Evolutionary conservation across 2,329 filamentous ascomycete species (phyloP).

Genomic region (Aspergillus clavatus): DNA sequence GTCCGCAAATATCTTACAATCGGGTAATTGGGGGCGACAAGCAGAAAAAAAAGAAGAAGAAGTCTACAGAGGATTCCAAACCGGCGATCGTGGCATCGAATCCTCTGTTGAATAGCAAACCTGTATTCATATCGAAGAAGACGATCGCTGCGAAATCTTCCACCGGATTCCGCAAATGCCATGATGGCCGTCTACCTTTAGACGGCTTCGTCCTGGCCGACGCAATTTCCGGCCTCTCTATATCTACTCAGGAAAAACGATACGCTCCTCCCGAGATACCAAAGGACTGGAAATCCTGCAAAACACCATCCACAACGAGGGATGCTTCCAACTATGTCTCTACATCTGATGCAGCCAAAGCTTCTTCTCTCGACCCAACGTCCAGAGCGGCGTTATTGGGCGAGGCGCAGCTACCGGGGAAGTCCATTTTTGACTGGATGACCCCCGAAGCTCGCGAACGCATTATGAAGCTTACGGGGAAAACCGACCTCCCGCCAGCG

Average conservation of each 20-base stretch:
- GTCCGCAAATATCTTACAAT: slow-evolving; percentile 85
- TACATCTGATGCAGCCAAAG: slow-evolving; percentile 70
- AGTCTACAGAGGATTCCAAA: slow-evolving; percentile 32
- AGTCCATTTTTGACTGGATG: slow-evolving; percentile 94
- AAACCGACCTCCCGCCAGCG: slow-evolving; percentile 69
- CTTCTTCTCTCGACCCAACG: slow-evolving; percentile 69
- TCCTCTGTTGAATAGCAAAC: slow-evolving; percentile 60
- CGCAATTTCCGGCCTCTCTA: slow-evolving; percentile 45
- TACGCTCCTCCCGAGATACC: slow-evolving; percentile 43
- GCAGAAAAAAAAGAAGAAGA: slow-evolving; percentile 67
- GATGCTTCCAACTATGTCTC: slow-evolving; percentile 53
- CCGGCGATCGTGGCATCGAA: slow-evolving; percentile 53
- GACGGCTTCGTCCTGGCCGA: slow-evolving; percentile 72
- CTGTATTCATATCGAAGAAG: slow-evolving; percentile 72
- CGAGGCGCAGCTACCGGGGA: slow-evolving; percentile 75
- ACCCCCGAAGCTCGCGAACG: slow-evolving; percentile 71
- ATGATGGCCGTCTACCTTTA: slow-evolving; percentile 75
- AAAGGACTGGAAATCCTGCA: slow-evolving; percentile 65
- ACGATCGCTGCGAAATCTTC: slow-evolving; percentile 37
- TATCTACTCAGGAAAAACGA: slow-evolving; percentile 42
- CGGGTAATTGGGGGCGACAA: slow-evolving; percentile 75
- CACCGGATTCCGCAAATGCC: slow-evolving; percentile 62
- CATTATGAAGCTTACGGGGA: slow-evolving; percentile 71
- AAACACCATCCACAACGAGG: slow-evolving; percentile 38
- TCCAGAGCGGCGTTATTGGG: slow-evolving; percentile 74